Evolutionary conservation across 2,329 filamentous ascomycete species (phyloP).

Genomic region (Colletotrichum kahawae): DNA sequence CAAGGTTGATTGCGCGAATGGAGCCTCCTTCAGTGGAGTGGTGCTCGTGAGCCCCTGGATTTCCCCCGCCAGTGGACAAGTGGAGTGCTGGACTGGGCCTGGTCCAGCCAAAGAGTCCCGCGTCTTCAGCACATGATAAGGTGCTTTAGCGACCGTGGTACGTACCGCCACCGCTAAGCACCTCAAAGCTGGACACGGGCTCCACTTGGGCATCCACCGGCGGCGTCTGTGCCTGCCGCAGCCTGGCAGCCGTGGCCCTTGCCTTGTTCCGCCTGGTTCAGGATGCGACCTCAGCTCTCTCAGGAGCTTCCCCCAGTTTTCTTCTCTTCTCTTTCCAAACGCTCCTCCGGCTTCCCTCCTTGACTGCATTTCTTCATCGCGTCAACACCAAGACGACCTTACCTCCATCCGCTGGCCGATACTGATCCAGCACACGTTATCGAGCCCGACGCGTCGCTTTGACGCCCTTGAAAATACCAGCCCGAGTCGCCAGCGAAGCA

Average conservation of each 20-base stretch:
- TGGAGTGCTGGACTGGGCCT: background rate
- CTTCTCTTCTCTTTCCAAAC: slow-evolving; percentile 18
- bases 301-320: slow-evolving; percentile 24
- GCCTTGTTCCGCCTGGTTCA: slow-evolving; percentile 12
- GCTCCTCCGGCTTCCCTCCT: background rate
- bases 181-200: background rate
- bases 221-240: slow-evolving; percentile 18
- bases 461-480: background rate
- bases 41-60: background rate
- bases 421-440: background rate
- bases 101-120: background rate
- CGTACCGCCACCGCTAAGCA: background rate
- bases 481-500: background rate
- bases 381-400: background rate
- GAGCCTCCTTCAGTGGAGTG: background rate
- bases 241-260: slow-evolving; percentile 8
- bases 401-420: background rate
- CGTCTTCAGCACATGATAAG: background rate
- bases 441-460: background rate
- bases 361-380: slow-evolving; percentile 12
- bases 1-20: background rate
- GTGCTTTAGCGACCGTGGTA: background rate
- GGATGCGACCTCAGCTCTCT: slow-evolving; percentile 19
- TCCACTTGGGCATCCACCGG: slow-evolving; percentile 7
- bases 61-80: background rate